phyloP scores from a whole-genome alignment of 2,329 filamentous ascomycete genomes.

The Fusarium sp. region DNA sequence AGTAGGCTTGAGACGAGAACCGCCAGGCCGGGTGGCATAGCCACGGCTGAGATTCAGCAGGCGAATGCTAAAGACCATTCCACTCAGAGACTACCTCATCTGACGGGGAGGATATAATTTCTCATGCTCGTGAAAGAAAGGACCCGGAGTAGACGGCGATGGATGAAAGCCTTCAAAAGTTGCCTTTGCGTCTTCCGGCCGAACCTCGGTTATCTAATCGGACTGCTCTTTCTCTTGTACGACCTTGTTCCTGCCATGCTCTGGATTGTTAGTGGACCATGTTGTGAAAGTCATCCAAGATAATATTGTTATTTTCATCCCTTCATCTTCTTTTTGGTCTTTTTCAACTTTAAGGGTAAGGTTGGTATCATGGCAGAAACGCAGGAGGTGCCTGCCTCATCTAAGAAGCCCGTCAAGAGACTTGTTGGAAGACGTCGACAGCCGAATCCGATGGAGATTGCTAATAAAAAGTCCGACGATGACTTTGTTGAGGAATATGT shows the following conservation, averaged over 20 bases:
- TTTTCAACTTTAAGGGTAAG: background rate
- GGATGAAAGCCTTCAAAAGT: conserved; percentile 34
- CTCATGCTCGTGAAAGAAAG: conserved; percentile 10
- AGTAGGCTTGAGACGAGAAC: conserved; percentile 50
- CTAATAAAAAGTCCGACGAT: conserved; percentile 60
- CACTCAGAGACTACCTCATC: conserved; percentile 36
- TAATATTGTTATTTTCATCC: background rate
- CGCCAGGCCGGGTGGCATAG: conserved; percentile 48
- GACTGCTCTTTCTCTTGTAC: background rate
- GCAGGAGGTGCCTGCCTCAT: background rate
- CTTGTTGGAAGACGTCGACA: conserved; percentile 21
- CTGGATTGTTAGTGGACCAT: conserved; percentile 27
- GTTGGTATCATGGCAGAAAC: conserved; percentile 20
- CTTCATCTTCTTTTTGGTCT: background rate
- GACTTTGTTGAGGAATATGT: conserved; percentile 63
- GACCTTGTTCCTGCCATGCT: background rate
- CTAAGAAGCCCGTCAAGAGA: conserved; percentile 18
- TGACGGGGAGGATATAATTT: conserved; percentile 3
- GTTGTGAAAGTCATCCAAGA: background rate
- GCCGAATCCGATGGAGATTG: conserved; percentile 57
- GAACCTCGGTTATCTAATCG: conserved; percentile 36
- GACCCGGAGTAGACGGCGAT: conserved; percentile 3
- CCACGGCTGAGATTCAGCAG: conserved; percentile 47
- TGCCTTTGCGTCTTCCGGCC: conserved; percentile 22
- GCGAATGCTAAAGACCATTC: conserved; percentile 44